Base-by-base conservation (phyloP, 2,329 filamentous ascomycete genomes). In the Calonectria montana region DNA sequence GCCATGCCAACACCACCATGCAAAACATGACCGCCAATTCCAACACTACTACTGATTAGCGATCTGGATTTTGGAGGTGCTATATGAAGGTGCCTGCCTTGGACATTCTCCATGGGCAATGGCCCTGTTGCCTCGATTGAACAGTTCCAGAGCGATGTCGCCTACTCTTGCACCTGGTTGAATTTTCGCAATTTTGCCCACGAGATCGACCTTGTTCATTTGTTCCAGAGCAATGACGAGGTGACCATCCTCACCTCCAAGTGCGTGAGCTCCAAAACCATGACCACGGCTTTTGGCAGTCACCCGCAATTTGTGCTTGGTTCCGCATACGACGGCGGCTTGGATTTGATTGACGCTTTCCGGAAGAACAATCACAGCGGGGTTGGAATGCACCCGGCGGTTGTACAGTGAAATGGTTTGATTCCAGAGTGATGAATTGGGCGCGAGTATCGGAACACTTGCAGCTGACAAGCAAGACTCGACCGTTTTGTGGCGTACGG, bases 241-340 rank as follows among this genome's bases (percentile, higher is more conserved):
- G 13, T 82, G 82, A 0, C 85, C 84, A 72, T 86, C 80, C 35
- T 81, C 79, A 2, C 85, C 85, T 1, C 84, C 84, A 15, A 81
- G 82, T 71, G 86, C 86, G 69, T 85, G 87, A 35, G 87, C 88
- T 0, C 82, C 88, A 78, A 88, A 90, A 43, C 85, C 87, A 75
- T 90, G 88, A 0, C 88, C 89, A 8, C 89, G 88, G 37, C 85
- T 83, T 70, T 85, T 86, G 1, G 88, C 82, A 47, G 88, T 87
- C 3, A 90, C 86, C 65, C 88, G 86, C 23, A 87, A 78, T 12
- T 81, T 80, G 48, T 80, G 72, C n/a, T 83, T 75, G 0, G 78
- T 77, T 1, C 86, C 88, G 65, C 87, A 90, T 57, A 80, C 79
- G 15, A 90, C 83, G 4, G 87, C 84, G 4, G 80, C 81, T 6